Evolutionary conservation across 1,284 basidiomycete genomes (phyloP).

Genomic region (Amylostereum chailletii): DNA sequence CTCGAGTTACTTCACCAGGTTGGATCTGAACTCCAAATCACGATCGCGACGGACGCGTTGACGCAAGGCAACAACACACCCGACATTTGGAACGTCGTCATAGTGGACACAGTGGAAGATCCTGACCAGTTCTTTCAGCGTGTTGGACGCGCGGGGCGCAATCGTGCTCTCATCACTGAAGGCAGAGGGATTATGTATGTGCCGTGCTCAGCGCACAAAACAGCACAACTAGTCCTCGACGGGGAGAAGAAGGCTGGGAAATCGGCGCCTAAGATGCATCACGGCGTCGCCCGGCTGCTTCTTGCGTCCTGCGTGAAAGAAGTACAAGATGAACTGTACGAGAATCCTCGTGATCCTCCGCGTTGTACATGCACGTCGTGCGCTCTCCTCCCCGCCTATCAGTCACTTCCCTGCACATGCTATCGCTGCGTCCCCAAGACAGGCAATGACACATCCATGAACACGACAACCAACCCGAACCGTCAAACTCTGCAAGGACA

Average conservation of each 20-base stretch:
- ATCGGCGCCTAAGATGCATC: conserved; percentile 1
- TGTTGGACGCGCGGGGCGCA: conserved; percentile 5
- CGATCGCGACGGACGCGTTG: conserved; percentile 12
- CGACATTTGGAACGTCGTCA: conserved; percentile 8
- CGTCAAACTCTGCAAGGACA: too few species aligned
- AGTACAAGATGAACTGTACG: conserved; percentile 6
- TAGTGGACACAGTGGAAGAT: neutral
- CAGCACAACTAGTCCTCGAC: neutral
- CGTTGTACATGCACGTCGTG: conserved; percentile 2
- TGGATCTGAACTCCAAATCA: conserved; percentile 6
- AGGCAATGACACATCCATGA: too few species aligned
- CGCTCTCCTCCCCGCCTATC: too few species aligned
- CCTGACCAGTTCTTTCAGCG: conserved; percentile 3
- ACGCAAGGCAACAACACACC: conserved; percentile 12
- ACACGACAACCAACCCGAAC: too few species aligned
- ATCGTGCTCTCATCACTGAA: conserved; percentile 2
- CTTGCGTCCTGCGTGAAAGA: conserved; percentile 5
- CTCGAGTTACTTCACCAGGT: too few species aligned
- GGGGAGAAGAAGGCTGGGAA: neutral
- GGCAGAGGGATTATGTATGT: conserved; percentile 3
- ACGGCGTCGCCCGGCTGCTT: conserved; percentile 5
- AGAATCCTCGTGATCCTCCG: conserved; percentile 4
- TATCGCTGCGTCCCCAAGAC: too few species aligned
- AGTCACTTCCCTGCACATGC: too few species aligned
- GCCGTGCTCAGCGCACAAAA: neutral